Evolutionary conservation across 257 asterid genomes (phyloP), one percentile per base, ranked within the genome.

Genomic region (Scutellaria minor): DNA sequence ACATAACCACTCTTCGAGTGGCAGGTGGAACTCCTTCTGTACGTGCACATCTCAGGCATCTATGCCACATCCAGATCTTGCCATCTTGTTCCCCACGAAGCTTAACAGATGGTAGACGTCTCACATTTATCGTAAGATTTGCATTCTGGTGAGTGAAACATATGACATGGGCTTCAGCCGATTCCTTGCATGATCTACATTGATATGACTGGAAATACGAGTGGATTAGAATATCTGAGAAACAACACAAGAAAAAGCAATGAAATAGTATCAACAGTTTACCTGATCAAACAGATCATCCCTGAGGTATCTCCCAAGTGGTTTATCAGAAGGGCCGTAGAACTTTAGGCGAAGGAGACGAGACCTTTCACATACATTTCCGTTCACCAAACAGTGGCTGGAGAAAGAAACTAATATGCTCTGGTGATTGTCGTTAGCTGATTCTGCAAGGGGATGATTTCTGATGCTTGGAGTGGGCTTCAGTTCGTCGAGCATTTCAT

Each of bases 51-150:
- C 76, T 85, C 68, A 95, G 91, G 86, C 99, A 95, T 74, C 98
- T 79, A 68, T 95, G 99, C 99, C 99, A 95, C 99, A 95, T 95
- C 99, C 99, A 95, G 75, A 95, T 92, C 88, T 88, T 95, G 64
- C 97, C 93, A 76, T 92, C 98, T 39, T 81, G 79, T 77, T 87
- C 96, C 42, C 97, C 96, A 39, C 93, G 96, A 78, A 95, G 96
- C 77, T 79, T 86, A 65, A 75, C 82, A 6, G 88, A 77, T 31
- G 89, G 87, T 51, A 90, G 77, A 13, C 82, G 85, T 66, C 79
- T 83, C 44, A 90, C 93, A 22, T 86, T 95, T 76, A 95, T 85
- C 0, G 96, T 95, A 45, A 95, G 96, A 82, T 92, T 95, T 20
- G 92, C 99, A 67, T 86, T 86, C 77, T 84, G 95, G 81, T 95